phyloP scores from a whole-genome alignment of 495 filamentous ascomycete genomes.

The Hypomontagnella submonticulosa region DNA sequence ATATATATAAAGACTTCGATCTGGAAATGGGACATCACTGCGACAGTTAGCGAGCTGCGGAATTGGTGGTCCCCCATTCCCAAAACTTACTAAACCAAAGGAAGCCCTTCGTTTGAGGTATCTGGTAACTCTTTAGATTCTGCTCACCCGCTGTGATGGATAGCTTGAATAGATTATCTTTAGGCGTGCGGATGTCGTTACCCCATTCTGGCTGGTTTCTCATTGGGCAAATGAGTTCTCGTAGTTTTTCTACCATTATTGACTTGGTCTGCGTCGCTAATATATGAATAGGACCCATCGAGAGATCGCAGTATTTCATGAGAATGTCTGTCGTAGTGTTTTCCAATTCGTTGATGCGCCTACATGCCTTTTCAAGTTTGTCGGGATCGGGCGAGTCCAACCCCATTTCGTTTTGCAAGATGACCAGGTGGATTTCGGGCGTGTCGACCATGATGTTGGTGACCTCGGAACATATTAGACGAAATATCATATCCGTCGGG shows the following conservation, averaged over 20 bases:
- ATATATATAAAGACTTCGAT: slow-evolving; percentile 65
- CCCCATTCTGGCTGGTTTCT: slow-evolving; percentile 57
- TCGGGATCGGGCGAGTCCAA: slow-evolving; percentile 39
- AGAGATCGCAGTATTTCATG: slow-evolving; percentile 66
- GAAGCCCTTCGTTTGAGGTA: slow-evolving; percentile 53
- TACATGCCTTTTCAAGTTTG: slow-evolving; percentile 62
- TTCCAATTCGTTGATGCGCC: slow-evolving; percentile 58
- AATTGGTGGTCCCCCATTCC: background rate
- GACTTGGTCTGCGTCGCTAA: slow-evolving; percentile 60
- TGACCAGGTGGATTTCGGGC: slow-evolving; percentile 55
- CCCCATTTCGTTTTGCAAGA: slow-evolving; percentile 55
- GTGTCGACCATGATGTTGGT: slow-evolving; percentile 60
- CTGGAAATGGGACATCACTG: slow-evolving; percentile 60
- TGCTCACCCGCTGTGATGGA: slow-evolving; percentile 57
- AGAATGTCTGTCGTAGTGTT: slow-evolving; percentile 59
- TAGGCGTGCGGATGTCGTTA: slow-evolving; percentile 48
- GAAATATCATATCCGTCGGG: slow-evolving; percentile 76
- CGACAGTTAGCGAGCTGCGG: slow-evolving; percentile 19
- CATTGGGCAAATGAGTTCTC: slow-evolving; percentile 56
- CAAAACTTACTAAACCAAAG: slow-evolving; percentile 60
- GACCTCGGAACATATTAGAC: slow-evolving; percentile 64
- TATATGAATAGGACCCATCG: slow-evolving; percentile 69
- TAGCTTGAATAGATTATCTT: slow-evolving; percentile 61
- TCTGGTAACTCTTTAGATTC: slow-evolving; percentile 54
- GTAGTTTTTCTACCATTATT: slow-evolving; percentile 56